phyloP scores from a whole-genome alignment of 257 asterid genomes.

The Solanum dulcamara region DNA sequence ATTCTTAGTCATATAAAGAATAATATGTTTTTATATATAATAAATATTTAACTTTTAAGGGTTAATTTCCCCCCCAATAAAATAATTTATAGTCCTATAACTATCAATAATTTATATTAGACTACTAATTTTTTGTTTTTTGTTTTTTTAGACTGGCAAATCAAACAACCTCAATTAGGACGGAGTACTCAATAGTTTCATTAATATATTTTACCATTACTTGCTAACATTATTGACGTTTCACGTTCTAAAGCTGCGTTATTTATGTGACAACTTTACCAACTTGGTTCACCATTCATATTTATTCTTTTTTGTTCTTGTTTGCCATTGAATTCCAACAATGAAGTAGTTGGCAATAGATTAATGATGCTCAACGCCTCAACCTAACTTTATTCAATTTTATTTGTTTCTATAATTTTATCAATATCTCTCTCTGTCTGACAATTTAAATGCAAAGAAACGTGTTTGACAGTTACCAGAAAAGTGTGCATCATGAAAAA shows the following conservation, averaged over 20 bases:
- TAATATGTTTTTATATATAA: too few species aligned
- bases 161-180: too few species aligned
- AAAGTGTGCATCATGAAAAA: not conserved
- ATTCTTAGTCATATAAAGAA: too few species aligned
- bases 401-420: not conserved
- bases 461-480: not conserved
- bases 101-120: too few species aligned
- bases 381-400: not conserved
- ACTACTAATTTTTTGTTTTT: too few species aligned
- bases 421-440: too few species aligned
- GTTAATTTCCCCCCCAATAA: too few species aligned
- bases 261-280: not conserved
- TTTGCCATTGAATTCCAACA: not conserved
- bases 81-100: too few species aligned
- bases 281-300: not conserved
- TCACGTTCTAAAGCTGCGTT: not conserved
- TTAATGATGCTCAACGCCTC: not conserved
- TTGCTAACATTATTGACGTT: not conserved
- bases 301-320: not conserved
- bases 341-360: not conserved
- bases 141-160: too few species aligned
- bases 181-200: too few species aligned
- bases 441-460: not conserved
- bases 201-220: not conserved
- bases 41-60: too few species aligned